phyloP scores from a whole-genome alignment of 257 asterid species.

The Solanum gandarillasii region DNA sequence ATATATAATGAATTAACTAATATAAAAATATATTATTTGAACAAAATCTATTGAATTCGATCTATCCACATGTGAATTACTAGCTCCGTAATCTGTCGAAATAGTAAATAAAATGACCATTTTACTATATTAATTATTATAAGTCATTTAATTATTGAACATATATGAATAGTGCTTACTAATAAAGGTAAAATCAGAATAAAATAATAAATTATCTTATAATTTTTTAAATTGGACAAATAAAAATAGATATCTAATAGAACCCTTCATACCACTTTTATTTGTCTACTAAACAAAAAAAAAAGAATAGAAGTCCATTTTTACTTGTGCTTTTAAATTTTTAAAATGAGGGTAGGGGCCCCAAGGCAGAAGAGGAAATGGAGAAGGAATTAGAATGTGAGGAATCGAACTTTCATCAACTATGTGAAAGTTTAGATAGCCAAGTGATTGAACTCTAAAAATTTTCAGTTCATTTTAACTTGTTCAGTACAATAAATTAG shows the following conservation, averaged over 20 bases:
- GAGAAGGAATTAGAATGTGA: too few species aligned
- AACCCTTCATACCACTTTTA: not conserved
- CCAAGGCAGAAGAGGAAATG: too few species aligned
- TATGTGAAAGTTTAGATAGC: too few species aligned
- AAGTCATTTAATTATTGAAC: not conserved
- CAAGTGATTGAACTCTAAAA: too few species aligned
- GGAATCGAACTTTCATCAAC: too few species aligned
- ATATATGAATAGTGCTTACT: not conserved
- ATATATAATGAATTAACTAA: too few species aligned
- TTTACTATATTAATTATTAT: not conserved
- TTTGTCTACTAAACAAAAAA: not conserved
- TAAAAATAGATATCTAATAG: not conserved
- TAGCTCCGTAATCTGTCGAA: not conserved
- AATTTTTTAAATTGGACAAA: not conserved
- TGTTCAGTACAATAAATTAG: too few species aligned
- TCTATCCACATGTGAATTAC: not conserved
- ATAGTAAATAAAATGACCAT: not conserved
- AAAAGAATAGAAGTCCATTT: too few species aligned
- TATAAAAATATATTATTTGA: too few species aligned
- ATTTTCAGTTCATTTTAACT: too few species aligned
- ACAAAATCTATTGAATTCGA: too few species aligned
- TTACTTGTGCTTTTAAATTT: not conserved
- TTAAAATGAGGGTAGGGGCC: not conserved
- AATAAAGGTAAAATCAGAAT: too few species aligned
- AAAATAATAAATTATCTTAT: not conserved